Percentiles rank a stretch among this genome's conserved stretches.
Conservation (phyloP, 176 grass and related monocot species). For the Eragrostis nindensis region DNA sequence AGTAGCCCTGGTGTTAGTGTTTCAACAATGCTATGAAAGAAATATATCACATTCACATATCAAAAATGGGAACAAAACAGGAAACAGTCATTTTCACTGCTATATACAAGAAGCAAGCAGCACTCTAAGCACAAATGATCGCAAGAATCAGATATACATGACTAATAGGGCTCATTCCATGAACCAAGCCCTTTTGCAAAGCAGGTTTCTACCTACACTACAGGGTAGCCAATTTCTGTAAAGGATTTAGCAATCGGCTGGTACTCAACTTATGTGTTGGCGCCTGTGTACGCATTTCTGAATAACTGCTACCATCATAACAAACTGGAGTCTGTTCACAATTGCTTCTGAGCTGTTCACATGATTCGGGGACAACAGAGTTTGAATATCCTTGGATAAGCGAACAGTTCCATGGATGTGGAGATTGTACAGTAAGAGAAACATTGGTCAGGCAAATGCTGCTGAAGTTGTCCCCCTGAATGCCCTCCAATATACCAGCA, state of each 20-base stretch:
- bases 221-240: constrained; percentile 49
- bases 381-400: constrained; percentile 88
- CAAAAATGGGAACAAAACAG: constrained; percentile 36
- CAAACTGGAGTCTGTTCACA: constrained; percentile 54
- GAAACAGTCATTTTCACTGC: constrained; percentile 33
- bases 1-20: constrained; percentile 6
- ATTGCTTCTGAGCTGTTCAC: constrained; percentile 66
- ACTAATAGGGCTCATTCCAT: constrained; percentile 12
- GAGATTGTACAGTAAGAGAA: constrained; percentile 62
- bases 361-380: constrained; percentile 76
- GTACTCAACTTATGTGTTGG: constrained; percentile 34
- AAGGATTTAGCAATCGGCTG: constrained; percentile 41
- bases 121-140: constrained; percentile 51
- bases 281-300: neutral
- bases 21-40: constrained; percentile 35
- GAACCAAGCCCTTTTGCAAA: constrained; percentile 35
- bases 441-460: constrained; percentile 90
- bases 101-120: constrained; percentile 69
- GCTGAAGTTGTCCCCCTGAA: constrained; percentile 83
- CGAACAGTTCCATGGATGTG: constrained; percentile 83
- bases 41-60: constrained; percentile 34
- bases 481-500: constrained; percentile 79
- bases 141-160: constrained; percentile 64
- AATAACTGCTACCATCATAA: constrained; percentile 47
- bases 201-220: constrained; percentile 51